Conservation (phyloP, 805 yeast species). For the Candida maris region DNA sequence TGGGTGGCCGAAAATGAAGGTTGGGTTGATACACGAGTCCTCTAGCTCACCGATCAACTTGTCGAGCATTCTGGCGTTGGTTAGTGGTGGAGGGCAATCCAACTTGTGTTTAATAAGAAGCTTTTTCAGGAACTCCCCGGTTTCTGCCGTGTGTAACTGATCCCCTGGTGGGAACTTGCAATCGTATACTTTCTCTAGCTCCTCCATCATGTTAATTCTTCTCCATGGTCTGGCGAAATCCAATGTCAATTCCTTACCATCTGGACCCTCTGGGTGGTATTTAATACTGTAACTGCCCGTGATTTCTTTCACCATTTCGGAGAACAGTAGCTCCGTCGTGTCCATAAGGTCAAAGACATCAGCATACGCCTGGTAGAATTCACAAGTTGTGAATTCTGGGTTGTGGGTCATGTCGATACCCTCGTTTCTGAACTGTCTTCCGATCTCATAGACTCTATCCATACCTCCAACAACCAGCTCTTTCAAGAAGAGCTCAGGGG, state of each 20-base stretch:
- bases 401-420: slow-evolving; percentile 98
- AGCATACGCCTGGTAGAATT: slow-evolving; percentile 96
- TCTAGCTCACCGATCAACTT: slow-evolving; percentile 96
- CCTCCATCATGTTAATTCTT: slow-evolving; percentile 96
- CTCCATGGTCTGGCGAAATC: slow-evolving; percentile 98
- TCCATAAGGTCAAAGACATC: slow-evolving; percentile 96
- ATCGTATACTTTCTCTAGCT: slow-evolving; percentile 78
- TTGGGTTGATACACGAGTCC: slow-evolving; percentile 92
- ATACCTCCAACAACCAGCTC: slow-evolving; percentile 97
- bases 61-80: slow-evolving; percentile 98
- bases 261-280: slow-evolving; percentile 94
- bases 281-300: slow-evolving; percentile 82
- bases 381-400: slow-evolving; percentile 99
- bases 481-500: slow-evolving; percentile 94
- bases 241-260: slow-evolving; percentile 69
- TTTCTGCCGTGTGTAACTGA: slow-evolving; percentile 88
- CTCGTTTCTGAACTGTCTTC: slow-evolving; percentile 98
- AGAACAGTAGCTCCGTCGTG: slow-evolving; percentile 86
- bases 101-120: slow-evolving; percentile 74
- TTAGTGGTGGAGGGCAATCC: slow-evolving; percentile 85
- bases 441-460: slow-evolving; percentile 97
- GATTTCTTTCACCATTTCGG: slow-evolving; percentile 95
- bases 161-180: slow-evolving; percentile 96
- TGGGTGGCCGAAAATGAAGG: slow-evolving; percentile 97
- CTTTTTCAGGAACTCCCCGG: slow-evolving; percentile 83